Evolutionary conservation across 2,329 filamentous ascomycete genomes (phyloP), one percentile per base, ranked within the genome.

Genomic region (Fusarium transvaalense): DNA sequence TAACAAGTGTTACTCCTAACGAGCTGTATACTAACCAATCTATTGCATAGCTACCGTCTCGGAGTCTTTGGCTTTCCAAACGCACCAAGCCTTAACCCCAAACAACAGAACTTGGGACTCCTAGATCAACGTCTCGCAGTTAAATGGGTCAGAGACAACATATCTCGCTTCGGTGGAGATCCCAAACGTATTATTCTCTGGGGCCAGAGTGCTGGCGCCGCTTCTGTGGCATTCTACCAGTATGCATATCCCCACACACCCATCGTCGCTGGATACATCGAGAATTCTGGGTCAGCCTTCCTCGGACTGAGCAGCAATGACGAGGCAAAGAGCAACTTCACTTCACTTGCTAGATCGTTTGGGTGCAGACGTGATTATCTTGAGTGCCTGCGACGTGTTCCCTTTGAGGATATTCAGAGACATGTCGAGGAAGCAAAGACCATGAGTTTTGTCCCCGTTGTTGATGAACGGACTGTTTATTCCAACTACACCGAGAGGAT

Each of bases 51-150:
- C 27, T 61, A 61, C 2, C 58, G 58, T 14, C 10, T 61, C 0
- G 58, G 58, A 15, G 13, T 61, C 2, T 61, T 61, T 29, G 58
- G 58, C 1, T 61, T 61, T 2, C 58, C 58, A 1, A 61, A 61
- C 4, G 58, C 58, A 0, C 37, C 32, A 8, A 29, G 27, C 12
- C 37, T 61, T 2, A 15, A n/a, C 1, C 14, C 37, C 6, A 25
- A 31, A 14, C 25, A 61, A 6, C 56, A 61, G 21, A 61, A 61
- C 5, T 10, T 35, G 3, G 58, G 56, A 3, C 34, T 61, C 7
- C 15, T 61, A 8, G 58, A 61, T 7, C 58, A 61, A 12, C 58
- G 56, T 7, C 58, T 61, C 4, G 58, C 58, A 17, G 21, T 61
- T 5, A 39, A 45, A 23, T 61, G 58, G 58, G 32, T 61, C 2